Percentiles rank a stretch among this genome's conserved stretches.
These are phyloP conservation scores for Neurospora sp. DNA, from an alignment of 495 filamentous ascomycete genomes.

Conservation along the genomic window DNA sequence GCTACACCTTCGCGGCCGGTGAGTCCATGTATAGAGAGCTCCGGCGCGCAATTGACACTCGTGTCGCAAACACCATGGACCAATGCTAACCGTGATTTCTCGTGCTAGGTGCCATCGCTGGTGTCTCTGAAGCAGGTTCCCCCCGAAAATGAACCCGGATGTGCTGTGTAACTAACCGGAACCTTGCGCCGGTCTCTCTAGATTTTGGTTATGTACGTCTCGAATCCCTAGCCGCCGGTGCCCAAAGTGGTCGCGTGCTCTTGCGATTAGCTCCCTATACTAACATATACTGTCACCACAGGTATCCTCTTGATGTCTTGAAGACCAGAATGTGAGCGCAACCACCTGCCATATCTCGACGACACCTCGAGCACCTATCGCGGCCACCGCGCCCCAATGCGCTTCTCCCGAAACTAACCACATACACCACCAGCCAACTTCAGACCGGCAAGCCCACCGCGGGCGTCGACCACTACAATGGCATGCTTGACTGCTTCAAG, in stretches of 20 bases:
- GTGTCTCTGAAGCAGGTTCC: conserved; percentile 18
- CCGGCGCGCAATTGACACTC: background rate
- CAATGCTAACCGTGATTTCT: conserved; percentile 11
- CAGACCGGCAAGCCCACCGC: conserved; percentile 55
- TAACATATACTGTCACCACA: conserved; percentile 25
- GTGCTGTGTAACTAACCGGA: background rate
- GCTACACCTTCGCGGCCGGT: conserved; percentile 28
- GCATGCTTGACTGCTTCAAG: conserved; percentile 94
- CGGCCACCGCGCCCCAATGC: conserved; percentile 1
- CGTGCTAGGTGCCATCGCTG: conserved; percentile 17
- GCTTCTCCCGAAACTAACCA: conserved; percentile 18
- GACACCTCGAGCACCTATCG: background rate
- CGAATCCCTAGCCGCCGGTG: background rate
- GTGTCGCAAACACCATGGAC: background rate
- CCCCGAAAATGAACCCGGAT: background rate
- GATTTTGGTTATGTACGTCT: conserved; percentile 76
- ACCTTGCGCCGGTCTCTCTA: conserved; percentile 19
- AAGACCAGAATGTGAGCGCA: conserved; percentile 85
- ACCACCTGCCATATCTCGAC: background rate
- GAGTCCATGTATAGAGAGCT: background rate
- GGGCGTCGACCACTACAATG: conserved; percentile 77
- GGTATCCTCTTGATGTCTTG: conserved; percentile 97
- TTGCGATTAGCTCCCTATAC: background rate
- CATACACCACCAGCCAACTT: conserved; percentile 52
- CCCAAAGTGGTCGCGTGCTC: conserved; percentile 10